Conservation (phyloP, 345 rosid species). For the Citrus inodora region DNA sequence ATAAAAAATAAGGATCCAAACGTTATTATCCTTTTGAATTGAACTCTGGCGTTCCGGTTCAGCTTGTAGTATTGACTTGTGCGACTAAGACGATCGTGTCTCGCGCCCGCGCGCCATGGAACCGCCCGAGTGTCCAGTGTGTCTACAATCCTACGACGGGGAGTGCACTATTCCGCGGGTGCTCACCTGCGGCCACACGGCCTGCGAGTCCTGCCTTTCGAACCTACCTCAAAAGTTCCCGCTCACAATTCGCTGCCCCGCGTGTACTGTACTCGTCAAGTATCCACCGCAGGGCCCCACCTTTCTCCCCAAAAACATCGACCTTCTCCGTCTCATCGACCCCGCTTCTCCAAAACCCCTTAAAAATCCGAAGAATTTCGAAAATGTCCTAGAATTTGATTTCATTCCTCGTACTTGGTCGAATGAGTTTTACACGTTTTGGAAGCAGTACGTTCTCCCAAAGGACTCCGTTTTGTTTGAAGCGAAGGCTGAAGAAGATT, state of each 20-base stretch:
- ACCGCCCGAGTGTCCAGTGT: constrained; percentile 88
- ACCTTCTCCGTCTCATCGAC: constrained; percentile 55
- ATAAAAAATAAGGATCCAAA: not conserved
- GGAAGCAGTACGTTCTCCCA: constrained; percentile 60
- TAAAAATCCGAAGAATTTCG: not conserved
- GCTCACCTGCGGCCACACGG: constrained; percentile 76
- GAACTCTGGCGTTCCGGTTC: not conserved
- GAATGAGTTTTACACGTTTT: constrained; percentile 51
- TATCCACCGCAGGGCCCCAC: constrained; percentile 69
- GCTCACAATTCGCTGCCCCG: constrained; percentile 76
- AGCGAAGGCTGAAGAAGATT: not conserved
- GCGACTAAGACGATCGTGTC: not conserved
- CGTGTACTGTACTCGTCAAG: constrained; percentile 82
- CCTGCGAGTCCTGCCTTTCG: constrained; percentile 71
- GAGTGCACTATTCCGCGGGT: constrained; percentile 66
- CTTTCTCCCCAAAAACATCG: constrained; percentile 80
- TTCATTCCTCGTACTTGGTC: constrained; percentile 62
- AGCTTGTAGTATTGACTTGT: not conserved
- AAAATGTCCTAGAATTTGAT: constrained; percentile 12
- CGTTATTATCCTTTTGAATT: not conserved
- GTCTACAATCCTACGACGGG: constrained; percentile 67
- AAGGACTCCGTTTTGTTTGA: constrained; percentile 38
- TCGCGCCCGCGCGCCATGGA: constrained; percentile 25
- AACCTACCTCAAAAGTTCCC: constrained; percentile 61
- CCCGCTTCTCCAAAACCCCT: constrained; percentile 16